Evolutionary conservation across 345 rosid genomes (phyloP).

Genomic region (Trapa incisa): DNA sequence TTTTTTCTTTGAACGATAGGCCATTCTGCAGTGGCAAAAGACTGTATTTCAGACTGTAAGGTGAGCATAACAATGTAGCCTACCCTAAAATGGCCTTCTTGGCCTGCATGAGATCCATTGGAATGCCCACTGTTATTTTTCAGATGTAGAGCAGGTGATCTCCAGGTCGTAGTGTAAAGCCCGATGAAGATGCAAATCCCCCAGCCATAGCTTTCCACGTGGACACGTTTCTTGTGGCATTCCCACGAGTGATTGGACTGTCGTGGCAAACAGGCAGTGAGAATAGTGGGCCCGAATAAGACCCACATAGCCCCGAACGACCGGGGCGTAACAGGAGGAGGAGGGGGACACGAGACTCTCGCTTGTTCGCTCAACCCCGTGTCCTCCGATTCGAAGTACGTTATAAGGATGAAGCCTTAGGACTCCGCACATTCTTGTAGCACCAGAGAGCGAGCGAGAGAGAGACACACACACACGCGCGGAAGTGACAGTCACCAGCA

Average conservation of each 20-base stretch:
- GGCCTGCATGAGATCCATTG: too few relatives aligned
- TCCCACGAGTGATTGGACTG: too few relatives aligned
- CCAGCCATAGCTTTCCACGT: too few relatives aligned
- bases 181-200: neutral
- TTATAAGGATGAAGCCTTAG: neutral
- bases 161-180: neutral
- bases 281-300: neutral
- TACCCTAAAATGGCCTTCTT: too few relatives aligned
- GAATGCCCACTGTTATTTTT: too few relatives aligned
- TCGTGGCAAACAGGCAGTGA: too few relatives aligned
- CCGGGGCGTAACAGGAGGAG: slow-evolving; percentile 3
- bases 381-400: neutral
- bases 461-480: neutral
- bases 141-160: too few relatives aligned
- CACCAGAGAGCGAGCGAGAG: neutral
- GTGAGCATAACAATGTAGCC: too few relatives aligned
- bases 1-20: too few relatives aligned
- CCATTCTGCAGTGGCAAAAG: too few relatives aligned
- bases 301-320: slow-evolving; percentile 5
- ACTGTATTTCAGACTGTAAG: too few relatives aligned
- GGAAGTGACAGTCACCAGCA: neutral
- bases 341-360: slow-evolving; percentile 1
- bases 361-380: slow-evolving; percentile 10
- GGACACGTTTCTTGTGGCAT: too few relatives aligned
- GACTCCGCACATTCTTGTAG: neutral